These are phyloP conservation scores for Stephanodiscus minutulus DNA, from an alignment of 108 stramenopile species.

Conservation along the genomic window DNA sequence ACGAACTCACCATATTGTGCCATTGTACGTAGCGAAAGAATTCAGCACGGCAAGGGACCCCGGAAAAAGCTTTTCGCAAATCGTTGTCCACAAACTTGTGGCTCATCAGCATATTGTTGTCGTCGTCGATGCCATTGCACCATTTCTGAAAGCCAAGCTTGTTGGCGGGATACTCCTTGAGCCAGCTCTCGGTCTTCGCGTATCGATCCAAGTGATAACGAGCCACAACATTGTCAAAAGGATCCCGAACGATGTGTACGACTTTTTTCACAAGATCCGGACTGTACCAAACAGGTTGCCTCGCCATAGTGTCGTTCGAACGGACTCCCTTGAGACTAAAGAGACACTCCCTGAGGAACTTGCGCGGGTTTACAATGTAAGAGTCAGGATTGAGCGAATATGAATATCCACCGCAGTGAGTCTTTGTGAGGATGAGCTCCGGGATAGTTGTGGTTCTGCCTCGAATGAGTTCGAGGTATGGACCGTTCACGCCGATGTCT, in stretches of 20 bases:
- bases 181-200: slow-evolving; percentile 25
- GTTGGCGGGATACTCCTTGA: slow-evolving; percentile 32
- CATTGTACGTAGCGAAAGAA: slow-evolving; percentile 46
- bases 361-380: slow-evolving; percentile 33
- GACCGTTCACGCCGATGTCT: slow-evolving; percentile 28
- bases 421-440: slow-evolving; percentile 55
- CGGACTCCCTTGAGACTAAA: slow-evolving; percentile 27
- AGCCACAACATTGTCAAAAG: slow-evolving; percentile 51
- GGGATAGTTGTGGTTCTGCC: slow-evolving; percentile 40
- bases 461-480: slow-evolving; percentile 51
- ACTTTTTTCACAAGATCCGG: slow-evolving; percentile 35
- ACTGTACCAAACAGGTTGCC: slow-evolving; percentile 15
- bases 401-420: slow-evolving; percentile 57
- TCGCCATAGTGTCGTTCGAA: background rate
- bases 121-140: slow-evolving; percentile 51
- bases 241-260: slow-evolving; percentile 46
- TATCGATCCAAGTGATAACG: slow-evolving; percentile 49
- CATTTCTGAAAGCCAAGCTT: slow-evolving; percentile 50
- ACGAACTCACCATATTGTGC: slow-evolving; percentile 30
- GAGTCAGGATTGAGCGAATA: background rate
- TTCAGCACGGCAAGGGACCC: slow-evolving; percentile 43
- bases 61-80: slow-evolving; percentile 19
- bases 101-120: background rate
- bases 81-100: slow-evolving; percentile 39
- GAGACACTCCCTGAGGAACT: slow-evolving; percentile 34